phyloP scores from a whole-genome alignment of 2,329 filamentous ascomycete genomes.

The Elsinoe necatrix region DNA sequence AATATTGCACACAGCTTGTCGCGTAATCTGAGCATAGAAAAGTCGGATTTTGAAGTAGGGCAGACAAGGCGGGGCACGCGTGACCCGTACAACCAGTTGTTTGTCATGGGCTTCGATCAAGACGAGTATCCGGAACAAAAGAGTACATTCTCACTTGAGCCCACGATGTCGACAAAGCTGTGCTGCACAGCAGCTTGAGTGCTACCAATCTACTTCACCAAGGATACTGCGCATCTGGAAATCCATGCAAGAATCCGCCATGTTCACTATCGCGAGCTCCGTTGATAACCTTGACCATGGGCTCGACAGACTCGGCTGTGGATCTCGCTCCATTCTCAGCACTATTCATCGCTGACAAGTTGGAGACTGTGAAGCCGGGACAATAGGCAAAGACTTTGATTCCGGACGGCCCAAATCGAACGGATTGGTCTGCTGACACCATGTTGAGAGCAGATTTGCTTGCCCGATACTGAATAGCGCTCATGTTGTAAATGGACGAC shows the following conservation, averaged over 20 bases:
- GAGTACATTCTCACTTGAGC: no score
- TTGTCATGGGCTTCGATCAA: no score
- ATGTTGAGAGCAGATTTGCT: conserved; percentile 36
- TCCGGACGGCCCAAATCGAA: conserved; percentile 22
- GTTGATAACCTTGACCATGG: conserved; percentile 32
- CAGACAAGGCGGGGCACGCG: not conserved
- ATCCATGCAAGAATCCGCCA: conserved; percentile 28
- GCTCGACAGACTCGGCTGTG: conserved; percentile 27
- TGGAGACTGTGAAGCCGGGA: conserved; percentile 33
- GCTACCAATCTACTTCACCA: conserved; percentile 21
- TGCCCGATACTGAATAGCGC: conserved; percentile 28
- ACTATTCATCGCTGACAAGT: conserved; percentile 29
- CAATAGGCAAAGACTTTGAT: conserved; percentile 34
- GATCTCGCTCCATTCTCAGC: conserved; percentile 31
- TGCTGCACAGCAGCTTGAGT: no score
- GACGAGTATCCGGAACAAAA: no score
- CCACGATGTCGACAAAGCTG: no score
- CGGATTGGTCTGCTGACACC: conserved; percentile 27
- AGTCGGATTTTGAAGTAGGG: no score
- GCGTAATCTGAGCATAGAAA: no score
- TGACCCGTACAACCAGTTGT: no score
- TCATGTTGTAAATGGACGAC: conserved; percentile 25
- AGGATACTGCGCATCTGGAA: conserved; percentile 25
- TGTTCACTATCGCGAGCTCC: conserved; percentile 30
- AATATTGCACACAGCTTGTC: not conserved